A percentile compares a stretch with the other conserved stretches of the same genome.
phyloP scores from a whole-genome alignment of 2,329 filamentous ascomycete genomes.

The Teratosphaeria viscida region DNA sequence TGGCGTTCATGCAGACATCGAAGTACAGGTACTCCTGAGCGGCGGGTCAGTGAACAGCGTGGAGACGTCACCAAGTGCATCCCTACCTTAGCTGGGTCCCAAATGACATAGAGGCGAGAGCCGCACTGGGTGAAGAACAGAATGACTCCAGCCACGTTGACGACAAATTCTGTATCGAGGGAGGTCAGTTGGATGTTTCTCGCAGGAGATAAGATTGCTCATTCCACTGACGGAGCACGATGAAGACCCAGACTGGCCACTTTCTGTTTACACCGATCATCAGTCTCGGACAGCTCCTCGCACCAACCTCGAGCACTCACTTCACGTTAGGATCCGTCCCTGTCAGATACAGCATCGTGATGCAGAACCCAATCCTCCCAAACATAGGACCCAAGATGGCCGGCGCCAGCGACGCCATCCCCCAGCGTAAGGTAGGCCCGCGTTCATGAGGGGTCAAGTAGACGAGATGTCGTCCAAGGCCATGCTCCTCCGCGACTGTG shows the following conservation, averaged over 20 bases:
- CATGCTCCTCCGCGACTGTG: slow-evolving; percentile 10
- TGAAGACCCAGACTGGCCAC: slow-evolving; percentile 19
- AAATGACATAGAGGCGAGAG: slow-evolving; percentile 12
- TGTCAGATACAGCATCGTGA: slow-evolving; percentile 19
- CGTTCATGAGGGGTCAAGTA: slow-evolving; percentile 11
- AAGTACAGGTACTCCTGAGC: slow-evolving; percentile 2
- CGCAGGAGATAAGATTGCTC: not conserved
- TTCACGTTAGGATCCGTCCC: slow-evolving; percentile 15
- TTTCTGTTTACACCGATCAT: not conserved
- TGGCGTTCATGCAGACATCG: slow-evolving; percentile 5
- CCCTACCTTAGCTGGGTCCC: not conserved
- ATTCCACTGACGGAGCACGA: slow-evolving; percentile 8
- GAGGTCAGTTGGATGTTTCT: not conserved
- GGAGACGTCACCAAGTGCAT: not conserved
- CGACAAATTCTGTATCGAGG: slow-evolving; percentile 6
- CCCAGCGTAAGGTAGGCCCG: slow-evolving; percentile 10
- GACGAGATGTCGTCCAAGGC: slow-evolving; percentile 18
- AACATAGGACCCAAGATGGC: slow-evolving; percentile 18
- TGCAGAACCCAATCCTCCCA: slow-evolving; percentile 20
- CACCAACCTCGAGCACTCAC: not conserved
- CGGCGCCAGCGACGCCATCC: slow-evolving; percentile 13
- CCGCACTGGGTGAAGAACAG: slow-evolving; percentile 20
- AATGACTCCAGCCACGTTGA: slow-evolving; percentile 16
- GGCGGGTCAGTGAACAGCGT: not conserved
- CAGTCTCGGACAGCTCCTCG: not conserved